A percentile compares a stretch with the other conserved stretches of the same genome.
phyloP scores from a whole-genome alignment of 202 grass and related monocot genomes.

The Digitaria exilis region DNA sequence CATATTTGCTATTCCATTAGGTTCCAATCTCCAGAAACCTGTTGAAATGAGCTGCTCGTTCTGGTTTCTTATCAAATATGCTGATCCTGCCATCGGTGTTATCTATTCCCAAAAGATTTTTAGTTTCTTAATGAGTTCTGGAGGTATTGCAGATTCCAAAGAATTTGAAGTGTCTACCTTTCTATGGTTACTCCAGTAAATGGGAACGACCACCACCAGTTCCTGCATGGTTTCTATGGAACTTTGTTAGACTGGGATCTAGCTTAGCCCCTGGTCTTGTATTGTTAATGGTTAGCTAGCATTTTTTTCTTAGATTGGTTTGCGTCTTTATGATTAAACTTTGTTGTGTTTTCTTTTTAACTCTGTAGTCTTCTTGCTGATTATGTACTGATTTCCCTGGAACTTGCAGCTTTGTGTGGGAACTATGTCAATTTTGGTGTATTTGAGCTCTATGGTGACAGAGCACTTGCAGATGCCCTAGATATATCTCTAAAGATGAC shows the following conservation, averaged over 20 bases:
- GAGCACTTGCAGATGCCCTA: conserved; percentile 91
- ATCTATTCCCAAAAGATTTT: not conserved
- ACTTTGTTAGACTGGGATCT: not conserved
- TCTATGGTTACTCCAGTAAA: not conserved
- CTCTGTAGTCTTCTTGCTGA: conserved; percentile 23
- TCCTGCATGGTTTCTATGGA: conserved; percentile 22
- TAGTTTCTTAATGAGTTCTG: conserved; percentile 13
- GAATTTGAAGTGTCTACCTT: not conserved
- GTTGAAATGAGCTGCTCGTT: not conserved
- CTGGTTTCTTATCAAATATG: not conserved
- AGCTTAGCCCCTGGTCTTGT: conserved; percentile 18
- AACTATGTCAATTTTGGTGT: conserved; percentile 99
- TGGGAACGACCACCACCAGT: not conserved
- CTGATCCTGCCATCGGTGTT: not conserved
- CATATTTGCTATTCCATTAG: not conserved
- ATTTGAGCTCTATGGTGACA: conserved; percentile 97
- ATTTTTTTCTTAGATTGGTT: conserved; percentile 8
- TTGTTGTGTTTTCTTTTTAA: not conserved
- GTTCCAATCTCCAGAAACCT: not conserved
- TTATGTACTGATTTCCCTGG: conserved; percentile 38
- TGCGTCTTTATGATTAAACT: conserved; percentile 15
- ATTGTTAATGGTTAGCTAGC: not conserved
- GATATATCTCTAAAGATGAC: conserved; percentile 98
- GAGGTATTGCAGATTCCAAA: not conserved
- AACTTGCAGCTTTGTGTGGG: conserved; percentile 77